Evolutionary conservation across 495 filamentous ascomycete genomes (phyloP).

Genomic region (Talaromyces adpressus): DNA sequence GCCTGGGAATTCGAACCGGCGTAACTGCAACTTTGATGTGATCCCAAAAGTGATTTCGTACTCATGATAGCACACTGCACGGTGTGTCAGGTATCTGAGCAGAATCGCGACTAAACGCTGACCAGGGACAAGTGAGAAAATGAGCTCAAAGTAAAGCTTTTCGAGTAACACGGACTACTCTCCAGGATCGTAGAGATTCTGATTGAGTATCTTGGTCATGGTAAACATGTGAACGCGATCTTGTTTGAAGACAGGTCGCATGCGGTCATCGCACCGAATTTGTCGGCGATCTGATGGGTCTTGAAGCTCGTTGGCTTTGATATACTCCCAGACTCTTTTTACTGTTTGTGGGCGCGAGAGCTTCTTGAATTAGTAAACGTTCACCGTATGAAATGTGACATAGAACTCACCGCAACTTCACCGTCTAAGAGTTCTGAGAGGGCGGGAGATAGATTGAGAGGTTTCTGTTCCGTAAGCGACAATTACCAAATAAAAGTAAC

Average conservation of each 20-base stretch:
- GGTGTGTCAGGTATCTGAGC: background rate
- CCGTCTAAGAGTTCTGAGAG: conserved; percentile 58
- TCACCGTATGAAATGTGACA: background rate
- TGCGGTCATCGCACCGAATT: conserved; percentile 83
- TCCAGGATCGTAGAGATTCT: conserved; percentile 58
- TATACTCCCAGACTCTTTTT: conserved; percentile 91
- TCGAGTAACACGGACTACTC: conserved; percentile 34
- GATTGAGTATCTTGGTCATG: conserved; percentile 79
- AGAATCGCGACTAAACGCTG: background rate
- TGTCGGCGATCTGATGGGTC: conserved; percentile 86
- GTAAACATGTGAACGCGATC: conserved; percentile 96
- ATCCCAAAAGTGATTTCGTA: background rate
- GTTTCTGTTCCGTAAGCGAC: conserved; percentile 42
- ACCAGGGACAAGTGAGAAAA: background rate
- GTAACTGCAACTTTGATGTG: background rate
- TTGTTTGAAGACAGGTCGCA: conserved; percentile 85
- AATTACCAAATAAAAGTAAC: background rate
- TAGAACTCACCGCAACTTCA: conserved; percentile 48
- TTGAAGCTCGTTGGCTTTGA: conserved; percentile 79
- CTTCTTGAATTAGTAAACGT: conserved; percentile 28
- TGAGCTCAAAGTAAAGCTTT: background rate
- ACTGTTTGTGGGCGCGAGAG: conserved; percentile 91
- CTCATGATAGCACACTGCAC: background rate
- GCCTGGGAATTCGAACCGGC: background rate
- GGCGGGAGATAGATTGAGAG: conserved; percentile 56